Evolutionary conservation across 1,139 yeast species (phyloP), one percentile per base, ranked within the genome.

Genomic region (Magnusiomyces sp.): DNA sequence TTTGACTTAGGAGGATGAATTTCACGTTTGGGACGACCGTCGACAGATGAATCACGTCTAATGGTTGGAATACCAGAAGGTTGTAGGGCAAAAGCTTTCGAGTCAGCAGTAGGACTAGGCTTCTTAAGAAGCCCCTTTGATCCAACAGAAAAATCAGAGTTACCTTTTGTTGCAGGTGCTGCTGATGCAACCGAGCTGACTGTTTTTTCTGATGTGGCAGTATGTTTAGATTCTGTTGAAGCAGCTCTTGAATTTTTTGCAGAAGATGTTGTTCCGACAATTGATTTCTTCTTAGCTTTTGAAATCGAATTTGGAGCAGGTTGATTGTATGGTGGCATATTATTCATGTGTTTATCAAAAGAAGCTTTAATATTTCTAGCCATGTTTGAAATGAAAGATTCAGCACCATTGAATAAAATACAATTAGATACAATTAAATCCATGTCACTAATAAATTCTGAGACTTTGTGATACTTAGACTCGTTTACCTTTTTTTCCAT

Each of bases 1-100:
- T 88, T 88, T 16, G 96, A 86, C 62, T 86, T 84, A 49, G 98
- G 98, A 2, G 98, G 98, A 63, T 90, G 97, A 47, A 92, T 88
- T 60, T 89, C 95, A 59, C 99, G 80, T 70, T 90, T 90, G 43
- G 98, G 97, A 58, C 98, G 77, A 41, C 81, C 82, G 45, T 72
- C 77, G 2, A 74, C 74, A n/a, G 75, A 69, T 5, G 79, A 71
- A 48, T 80, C 88, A 52, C 95, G 75, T 62, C 95, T 75, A 55
- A 76, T 76, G 53, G 65, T 72, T 40, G 79, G 82, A 29, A 76
- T 71, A 10, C 80, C 80, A 38, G 76, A 70, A 2, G 72, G 67
- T 43, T 68, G 69, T 40, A 67, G 59, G 29, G 71, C 73, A 55
- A 60, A 62, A 6, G 67, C 55, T 38, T 60, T 56, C 10, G 55